Percentiles rank a stretch among this genome's conserved stretches.
phyloP scores from a whole-genome alignment of 768 basidiomycete genomes.

The Serendipita sp. region DNA sequence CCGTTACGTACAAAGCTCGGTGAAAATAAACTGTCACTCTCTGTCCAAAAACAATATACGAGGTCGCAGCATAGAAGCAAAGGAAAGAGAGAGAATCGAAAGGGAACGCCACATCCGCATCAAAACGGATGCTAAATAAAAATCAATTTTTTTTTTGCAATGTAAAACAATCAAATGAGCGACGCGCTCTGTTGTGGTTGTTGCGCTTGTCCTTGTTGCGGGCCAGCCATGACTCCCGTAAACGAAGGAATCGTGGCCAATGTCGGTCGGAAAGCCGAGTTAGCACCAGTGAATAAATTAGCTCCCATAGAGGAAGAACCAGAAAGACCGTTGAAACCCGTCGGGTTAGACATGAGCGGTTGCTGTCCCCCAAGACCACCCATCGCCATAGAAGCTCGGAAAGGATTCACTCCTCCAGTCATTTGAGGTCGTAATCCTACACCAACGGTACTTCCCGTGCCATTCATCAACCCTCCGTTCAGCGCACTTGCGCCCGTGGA shows the following conservation, averaged over 20 bases:
- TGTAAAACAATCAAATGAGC: not conserved
- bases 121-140: not conserved
- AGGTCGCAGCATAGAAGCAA: not conserved
- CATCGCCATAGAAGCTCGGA: constrained; percentile 24
- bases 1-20: too few species aligned
- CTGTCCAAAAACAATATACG: too few species aligned
- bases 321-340: not conserved
- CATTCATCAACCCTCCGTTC: not conserved
- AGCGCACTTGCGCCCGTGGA: not conserved
- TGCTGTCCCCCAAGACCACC: not conserved
- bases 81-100: not conserved
- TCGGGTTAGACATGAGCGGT: constrained; percentile 7
- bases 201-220: constrained; percentile 7
- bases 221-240: constrained; percentile 8
- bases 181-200: constrained; percentile 5
- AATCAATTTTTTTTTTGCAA: not conserved
- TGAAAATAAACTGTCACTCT: too few species aligned
- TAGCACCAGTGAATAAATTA: not conserved
- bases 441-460: constrained; percentile 13
- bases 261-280: not conserved
- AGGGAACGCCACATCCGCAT: not conserved
- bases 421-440: constrained; percentile 25
- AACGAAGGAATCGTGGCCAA: constrained; percentile 4
- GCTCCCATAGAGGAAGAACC: not conserved
- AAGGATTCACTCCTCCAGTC: constrained; percentile 29